Evolutionary conservation across 306 rosid species (phyloP), one percentile per base, ranked within the genome.

Genomic region (Castanospermum australe): DNA sequence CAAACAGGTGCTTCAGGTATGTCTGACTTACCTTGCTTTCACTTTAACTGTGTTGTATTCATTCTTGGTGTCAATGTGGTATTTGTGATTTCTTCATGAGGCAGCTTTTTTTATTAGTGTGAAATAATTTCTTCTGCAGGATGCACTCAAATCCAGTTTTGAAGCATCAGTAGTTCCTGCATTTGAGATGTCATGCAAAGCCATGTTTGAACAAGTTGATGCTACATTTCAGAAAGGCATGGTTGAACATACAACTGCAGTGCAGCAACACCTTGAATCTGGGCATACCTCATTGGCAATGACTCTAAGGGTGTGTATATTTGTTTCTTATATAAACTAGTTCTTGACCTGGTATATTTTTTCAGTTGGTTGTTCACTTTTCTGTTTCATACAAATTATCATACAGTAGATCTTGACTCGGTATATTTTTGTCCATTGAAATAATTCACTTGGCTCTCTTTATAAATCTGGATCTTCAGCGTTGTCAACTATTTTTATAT

Each of bases 181-280:
- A 60, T 93, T 96, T 82, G 99, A 96, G 86, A 88, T 83, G 88
- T 87, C 98, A 52, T 96, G 98, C 88, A 96, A 87, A 88, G 85
- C 92, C 61, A 89, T 96, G 99, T 96, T 96, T 87, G 98, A 96
- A 81, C 99, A 93, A 92, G 88, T 96, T 35, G 98, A 96, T 86
- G 70, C 89, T 48, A 92, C 99, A 17, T 96, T 96, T 72, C 99
- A 96, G 81, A 93, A 92, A 81, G 99, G 99, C 89, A 87, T 93
- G 92, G 80, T 77, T 71, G 99, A 96, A 82, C 98, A 96, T 80
- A 69, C 98, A 15, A 66, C 84, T 76, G 92, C 86, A 11, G 87
- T 90, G 59, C 93, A 89, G 85, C 99, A 96, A 82, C 96, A 91
- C 51, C 85, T 91, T 50, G 99, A 96, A 65, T 86, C 96, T 44